Base-by-base conservation (phyloP, 495 filamentous ascomycete genomes). In the Trichoderma asperelloides region DNA sequence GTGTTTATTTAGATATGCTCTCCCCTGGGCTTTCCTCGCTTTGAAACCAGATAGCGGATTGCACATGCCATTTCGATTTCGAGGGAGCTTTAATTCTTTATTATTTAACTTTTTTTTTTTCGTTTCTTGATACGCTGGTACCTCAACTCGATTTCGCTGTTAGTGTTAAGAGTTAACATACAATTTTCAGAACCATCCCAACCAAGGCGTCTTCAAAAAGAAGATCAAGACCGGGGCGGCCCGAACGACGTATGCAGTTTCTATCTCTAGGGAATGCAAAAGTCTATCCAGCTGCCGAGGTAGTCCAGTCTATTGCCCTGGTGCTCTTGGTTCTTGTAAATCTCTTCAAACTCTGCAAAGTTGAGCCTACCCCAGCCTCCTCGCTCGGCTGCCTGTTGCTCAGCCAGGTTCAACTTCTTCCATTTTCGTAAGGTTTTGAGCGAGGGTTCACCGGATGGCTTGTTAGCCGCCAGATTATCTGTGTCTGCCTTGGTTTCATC, bases 201-300 rank as follows among this genome's bases (percentile, higher is more conserved):
- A 7, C 5, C 33, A 37, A 37, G 33, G 33, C 33, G 33, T 8
- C 33, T 7, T 7, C 33, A 37, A 33, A 8, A 37, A 7, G 0
- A 37, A 37, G 6, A 37, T 37, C 33, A 37, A 2, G 5, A 37
- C 5, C 33, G 33, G 33, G 33, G 33, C 33, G 9, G 33, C 33
- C 5, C 9, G 33, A 37, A 37, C 0, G 33, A 37, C 5, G 43
- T 47, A 12, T 7, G 6, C 12, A 47, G 6, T 11, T 1, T 12
- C 3, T n/a, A 18, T n/a, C 43, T 13, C 69, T 78, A 82, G 13
- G 84, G 83, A 66, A 86, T 84, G 71, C 84, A 86, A 72, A 93
- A 90, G 74, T 95, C 91, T 72, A 93, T 92, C 92, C 92, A 96
- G 66, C 82, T 88, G 21, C 88, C 89, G 40, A 95, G 79, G 77